Evolutionary conservation across 179 eudicot species (phyloP).

Genomic region (Actinidia chinensis): DNA sequence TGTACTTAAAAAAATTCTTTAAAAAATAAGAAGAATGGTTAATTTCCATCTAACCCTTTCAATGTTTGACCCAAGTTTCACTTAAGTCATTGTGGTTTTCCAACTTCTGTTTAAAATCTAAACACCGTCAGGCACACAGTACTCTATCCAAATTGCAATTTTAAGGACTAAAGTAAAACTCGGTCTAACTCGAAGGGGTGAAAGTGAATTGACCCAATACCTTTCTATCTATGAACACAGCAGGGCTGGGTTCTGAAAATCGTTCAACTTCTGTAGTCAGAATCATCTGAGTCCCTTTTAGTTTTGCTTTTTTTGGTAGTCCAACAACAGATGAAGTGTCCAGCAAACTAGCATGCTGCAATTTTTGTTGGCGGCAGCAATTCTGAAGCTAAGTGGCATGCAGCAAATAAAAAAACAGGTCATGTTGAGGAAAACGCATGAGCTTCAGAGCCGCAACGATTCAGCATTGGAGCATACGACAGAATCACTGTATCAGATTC

Average conservation of each 20-base stretch:
- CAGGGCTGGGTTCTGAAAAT: constrained; percentile 49
- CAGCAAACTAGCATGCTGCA: constrained; percentile 61
- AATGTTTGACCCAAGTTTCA: no score
- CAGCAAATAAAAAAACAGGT: constrained; percentile 68
- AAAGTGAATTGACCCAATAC: no score
- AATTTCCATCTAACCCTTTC: no score
- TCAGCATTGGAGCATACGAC: constrained; percentile 68
- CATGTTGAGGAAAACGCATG: constrained; percentile 70
- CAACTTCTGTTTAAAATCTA: no score
- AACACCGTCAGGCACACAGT: no score
- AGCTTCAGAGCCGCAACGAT: constrained; percentile 70
- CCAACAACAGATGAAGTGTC: constrained; percentile 64
- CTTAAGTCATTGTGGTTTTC: no score
- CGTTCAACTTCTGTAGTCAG: constrained; percentile 43
- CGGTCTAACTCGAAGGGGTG: no score
- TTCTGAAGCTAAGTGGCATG: constrained; percentile 53
- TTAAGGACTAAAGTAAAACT: no score
- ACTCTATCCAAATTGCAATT: no score
- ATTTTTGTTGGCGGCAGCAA: constrained; percentile 54
- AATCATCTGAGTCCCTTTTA: constrained; percentile 56
- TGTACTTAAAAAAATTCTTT: no score
- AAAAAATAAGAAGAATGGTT: no score
- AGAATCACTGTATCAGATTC: constrained; percentile 39
- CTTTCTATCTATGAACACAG: constrained; percentile 53
- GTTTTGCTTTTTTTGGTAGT: constrained; percentile 71